Conservation (phyloP, 306 rosid species). For the Fragaria nilgerrensis region DNA sequence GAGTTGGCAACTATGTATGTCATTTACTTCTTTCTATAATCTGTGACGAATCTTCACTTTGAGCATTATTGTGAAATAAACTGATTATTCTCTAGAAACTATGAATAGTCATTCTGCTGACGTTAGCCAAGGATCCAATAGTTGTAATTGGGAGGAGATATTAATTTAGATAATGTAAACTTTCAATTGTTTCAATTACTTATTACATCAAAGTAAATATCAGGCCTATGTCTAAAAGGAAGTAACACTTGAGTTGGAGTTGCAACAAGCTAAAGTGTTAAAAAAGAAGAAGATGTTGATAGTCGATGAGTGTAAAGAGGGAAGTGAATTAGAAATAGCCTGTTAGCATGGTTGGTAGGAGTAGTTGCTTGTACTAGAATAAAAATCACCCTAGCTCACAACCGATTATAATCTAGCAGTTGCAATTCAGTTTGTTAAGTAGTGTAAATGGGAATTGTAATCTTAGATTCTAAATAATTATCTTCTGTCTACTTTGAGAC, state of each 20-base stretch:
- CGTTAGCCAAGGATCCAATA: background rate
- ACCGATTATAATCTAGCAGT: background rate
- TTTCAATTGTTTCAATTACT: background rate
- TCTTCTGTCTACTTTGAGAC: background rate
- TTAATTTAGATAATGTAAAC: background rate
- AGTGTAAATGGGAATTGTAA: background rate
- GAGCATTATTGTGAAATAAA: background rate
- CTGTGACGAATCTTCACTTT: constrained; percentile 7
- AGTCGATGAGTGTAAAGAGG: background rate
- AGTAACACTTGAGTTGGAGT: background rate
- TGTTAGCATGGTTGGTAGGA: background rate
- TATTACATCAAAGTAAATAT: background rate
- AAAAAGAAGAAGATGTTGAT: background rate
- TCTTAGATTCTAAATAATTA: background rate
- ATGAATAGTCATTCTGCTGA: constrained; percentile 14
- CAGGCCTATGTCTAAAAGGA: background rate
- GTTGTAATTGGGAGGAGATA: background rate
- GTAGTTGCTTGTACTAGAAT: background rate
- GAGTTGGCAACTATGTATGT: constrained; percentile 78
- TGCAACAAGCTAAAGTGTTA: background rate
- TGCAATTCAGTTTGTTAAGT: background rate
- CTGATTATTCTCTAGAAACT: constrained; percentile 4
- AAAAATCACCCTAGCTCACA: background rate
- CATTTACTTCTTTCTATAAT: constrained; percentile 21
- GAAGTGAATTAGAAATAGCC: background rate